A percentile compares a stretch with the other conserved stretches of the same genome.
Conservation (phyloP, 768 basidiomycete species). For the Sporobolomyces pararoseus region DNA sequence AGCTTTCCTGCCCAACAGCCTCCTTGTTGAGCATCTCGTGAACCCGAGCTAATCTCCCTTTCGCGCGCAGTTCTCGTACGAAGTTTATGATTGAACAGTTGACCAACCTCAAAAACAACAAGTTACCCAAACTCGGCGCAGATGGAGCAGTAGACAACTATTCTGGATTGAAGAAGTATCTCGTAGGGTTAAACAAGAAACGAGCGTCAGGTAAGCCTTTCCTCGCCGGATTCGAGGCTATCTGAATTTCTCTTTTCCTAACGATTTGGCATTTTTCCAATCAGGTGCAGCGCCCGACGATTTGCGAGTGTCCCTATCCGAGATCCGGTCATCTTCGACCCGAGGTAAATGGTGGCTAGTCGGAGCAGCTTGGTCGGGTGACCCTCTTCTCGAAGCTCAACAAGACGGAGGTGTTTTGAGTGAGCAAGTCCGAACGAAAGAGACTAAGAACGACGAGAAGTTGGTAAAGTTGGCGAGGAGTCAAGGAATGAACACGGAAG, state of each 20-base stretch:
- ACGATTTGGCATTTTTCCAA: neutral
- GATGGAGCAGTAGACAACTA: constrained; percentile 72
- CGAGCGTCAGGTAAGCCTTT: constrained; percentile 59
- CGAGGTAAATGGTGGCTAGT: constrained; percentile 99
- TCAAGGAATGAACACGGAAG: constrained; percentile 99
- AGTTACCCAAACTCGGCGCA: constrained; percentile 57
- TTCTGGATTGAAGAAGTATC: constrained; percentile 81
- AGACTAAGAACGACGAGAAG: constrained; percentile 46
- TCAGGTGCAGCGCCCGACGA: constrained; percentile 57
- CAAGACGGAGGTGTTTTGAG: constrained; percentile 31
- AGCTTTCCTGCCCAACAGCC: too few relatives aligned
- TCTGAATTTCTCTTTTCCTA: neutral
- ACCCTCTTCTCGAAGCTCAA: constrained; percentile 71
- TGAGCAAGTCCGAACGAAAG: constrained; percentile 43
- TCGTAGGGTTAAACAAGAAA: constrained; percentile 70
- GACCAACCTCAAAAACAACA: constrained; percentile 87
- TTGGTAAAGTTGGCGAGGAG: constrained; percentile 77
- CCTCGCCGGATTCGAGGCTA: neutral
- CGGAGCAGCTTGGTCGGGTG: constrained; percentile 90
- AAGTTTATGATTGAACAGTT: constrained; percentile 95
- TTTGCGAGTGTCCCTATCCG: constrained; percentile 75
- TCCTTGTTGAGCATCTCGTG: neutral
- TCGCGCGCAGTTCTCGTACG: constrained; percentile 74
- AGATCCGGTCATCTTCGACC: constrained; percentile 74
- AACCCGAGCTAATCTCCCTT: constrained; percentile 1